Base-by-base conservation (phyloP, 2,329 filamentous ascomycete species). In the Penicillium sp. region DNA sequence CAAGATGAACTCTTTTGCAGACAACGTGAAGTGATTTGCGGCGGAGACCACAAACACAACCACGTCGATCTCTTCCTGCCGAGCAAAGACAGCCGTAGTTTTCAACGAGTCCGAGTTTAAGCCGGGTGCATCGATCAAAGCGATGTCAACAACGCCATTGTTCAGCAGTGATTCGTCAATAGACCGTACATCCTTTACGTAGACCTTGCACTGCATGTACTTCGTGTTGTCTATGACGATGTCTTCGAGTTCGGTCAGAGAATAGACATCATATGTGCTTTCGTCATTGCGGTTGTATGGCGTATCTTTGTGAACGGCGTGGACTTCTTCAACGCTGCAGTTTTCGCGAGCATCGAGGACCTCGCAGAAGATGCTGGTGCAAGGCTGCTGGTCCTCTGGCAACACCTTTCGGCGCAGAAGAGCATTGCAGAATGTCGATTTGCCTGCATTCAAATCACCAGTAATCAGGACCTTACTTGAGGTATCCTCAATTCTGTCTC, bases 391-490 rank as follows among this genome's bases (percentile, higher is more conserved):
- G 66, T 99, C 94, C 74, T 97, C 94, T 0, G 94, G 94, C 4
- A 99, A 77, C 29, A 99, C 84, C 74, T 97, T 97, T 59, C 92
- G 86, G 57, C 94, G 87, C 39, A 99, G 77, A 2, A 99, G 79
- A n/a, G 94, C 94, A 73, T 99, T 99, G 77, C 94, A 99, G 67
- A 99, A 99, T 1, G 94, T 99, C 4, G 94, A 99, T 71, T 99
- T 99, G 68, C 94, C 94, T 9, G 94, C 93, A 69, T 99, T 99
- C 51, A 99, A 76, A 70, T 99, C 94, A 67, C 94, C 94, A 0
- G 94, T 99, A 18, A 99, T 87, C 55, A 99, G 77, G 1, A 99
- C 94, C 73, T 99, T 99, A 75, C 93, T 97, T 5, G 93, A 90
- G 0, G 91, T 97, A 73, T 99, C 94, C 71, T 97, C 94, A 59